Evolutionary conservation across 352 stramenopile species (phyloP).

Genomic region (Blastocystis hominis): DNA sequence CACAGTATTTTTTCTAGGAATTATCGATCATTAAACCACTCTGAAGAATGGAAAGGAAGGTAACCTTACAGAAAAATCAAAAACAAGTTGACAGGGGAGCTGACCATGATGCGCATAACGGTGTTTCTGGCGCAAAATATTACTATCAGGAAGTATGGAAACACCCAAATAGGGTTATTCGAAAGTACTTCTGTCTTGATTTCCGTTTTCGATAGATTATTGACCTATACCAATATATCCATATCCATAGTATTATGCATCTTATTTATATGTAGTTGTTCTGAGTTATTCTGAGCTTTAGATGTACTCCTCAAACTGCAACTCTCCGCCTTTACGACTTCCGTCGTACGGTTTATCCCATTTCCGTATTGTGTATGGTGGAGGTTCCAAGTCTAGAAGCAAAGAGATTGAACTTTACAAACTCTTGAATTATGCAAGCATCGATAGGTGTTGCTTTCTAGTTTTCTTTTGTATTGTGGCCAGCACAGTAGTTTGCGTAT

Average conservation of each 20-base stretch:
- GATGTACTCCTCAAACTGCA: neutral
- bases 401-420: neutral
- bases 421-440: neutral
- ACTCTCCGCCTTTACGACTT: neutral
- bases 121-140: too few relatives aligned
- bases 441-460: neutral
- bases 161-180: too few relatives aligned
- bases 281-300: neutral
- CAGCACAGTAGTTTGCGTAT: neutral
- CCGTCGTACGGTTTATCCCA: neutral
- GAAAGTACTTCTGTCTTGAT: neutral
- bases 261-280: neutral
- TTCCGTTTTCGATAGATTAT: neutral
- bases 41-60: too few relatives aligned
- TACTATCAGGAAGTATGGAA: too few relatives aligned
- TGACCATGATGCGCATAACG: too few relatives aligned
- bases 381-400: neutral
- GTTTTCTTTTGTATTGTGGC: neutral
- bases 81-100: too few relatives aligned
- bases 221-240: neutral
- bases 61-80: too few relatives aligned
- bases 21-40: too few relatives aligned
- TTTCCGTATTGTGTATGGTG: neutral
- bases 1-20: too few relatives aligned
- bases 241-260: neutral